These are phyloP conservation scores for Fusarium siculi DNA, from an alignment of 2,329 filamentous ascomycete genomes.

Conservation along the genomic window DNA sequence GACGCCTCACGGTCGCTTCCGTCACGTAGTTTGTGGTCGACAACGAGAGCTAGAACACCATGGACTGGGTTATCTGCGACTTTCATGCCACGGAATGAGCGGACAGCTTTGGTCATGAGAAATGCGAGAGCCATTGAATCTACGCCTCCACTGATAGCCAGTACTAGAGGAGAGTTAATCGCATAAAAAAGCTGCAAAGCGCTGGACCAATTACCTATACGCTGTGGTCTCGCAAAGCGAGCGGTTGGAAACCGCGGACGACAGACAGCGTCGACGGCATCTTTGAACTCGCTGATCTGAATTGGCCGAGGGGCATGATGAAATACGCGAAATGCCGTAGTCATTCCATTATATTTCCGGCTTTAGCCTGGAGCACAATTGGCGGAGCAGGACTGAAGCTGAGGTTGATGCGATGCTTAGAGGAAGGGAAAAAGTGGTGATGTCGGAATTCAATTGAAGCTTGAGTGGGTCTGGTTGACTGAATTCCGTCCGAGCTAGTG, in stretches of 20 bases:
- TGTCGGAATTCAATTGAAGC: constrained; percentile 26
- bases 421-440: constrained; percentile 19
- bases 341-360: constrained; percentile 50
- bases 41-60: constrained; percentile 58
- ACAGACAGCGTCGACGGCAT: constrained; percentile 63
- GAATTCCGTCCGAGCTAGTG: constrained; percentile 22
- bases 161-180: constrained; percentile 55
- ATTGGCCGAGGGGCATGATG: constrained; percentile 54
- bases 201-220: constrained; percentile 53
- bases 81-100: constrained; percentile 46
- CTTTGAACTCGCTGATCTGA: constrained; percentile 51
- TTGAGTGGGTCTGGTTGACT: constrained; percentile 10
- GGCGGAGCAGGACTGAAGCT: neutral
- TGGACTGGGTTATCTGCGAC: constrained; percentile 59
- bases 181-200: neutral
- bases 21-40: constrained; percentile 68
- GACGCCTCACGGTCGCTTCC: constrained; percentile 64
- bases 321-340: constrained; percentile 47
- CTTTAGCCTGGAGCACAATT: constrained; percentile 29
- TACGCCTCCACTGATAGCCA: constrained; percentile 91
- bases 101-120: constrained; percentile 68
- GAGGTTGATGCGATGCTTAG: neutral
- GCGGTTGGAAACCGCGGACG: constrained; percentile 60
- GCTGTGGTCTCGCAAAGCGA: constrained; percentile 48
- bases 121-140: constrained; percentile 97